These are phyloP conservation scores for Talaromyces islandicus DNA, from an alignment of 2,329 filamentous ascomycete species.

Conservation along the genomic window DNA sequence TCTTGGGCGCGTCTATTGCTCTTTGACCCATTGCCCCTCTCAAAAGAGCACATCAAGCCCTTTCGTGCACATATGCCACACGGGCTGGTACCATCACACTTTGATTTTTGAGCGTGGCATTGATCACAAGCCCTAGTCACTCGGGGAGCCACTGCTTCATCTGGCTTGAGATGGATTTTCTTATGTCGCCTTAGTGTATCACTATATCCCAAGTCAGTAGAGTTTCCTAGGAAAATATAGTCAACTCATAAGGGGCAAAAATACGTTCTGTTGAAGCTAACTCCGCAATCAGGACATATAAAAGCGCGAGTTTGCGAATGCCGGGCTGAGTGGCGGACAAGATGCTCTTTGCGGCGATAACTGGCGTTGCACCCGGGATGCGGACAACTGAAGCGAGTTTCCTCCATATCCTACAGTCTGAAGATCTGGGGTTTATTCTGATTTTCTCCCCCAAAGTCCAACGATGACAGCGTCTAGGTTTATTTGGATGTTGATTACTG, in stretches of 20 bases:
- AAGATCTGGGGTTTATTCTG: background rate
- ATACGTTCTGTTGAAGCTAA: slow-evolving; percentile 7
- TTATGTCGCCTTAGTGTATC: slow-evolving; percentile 10
- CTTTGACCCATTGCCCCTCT: background rate
- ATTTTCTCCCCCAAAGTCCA: background rate
- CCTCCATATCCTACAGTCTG: background rate
- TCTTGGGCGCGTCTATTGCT: background rate
- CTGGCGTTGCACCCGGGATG: slow-evolving; percentile 16
- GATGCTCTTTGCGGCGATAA: slow-evolving; percentile 20
- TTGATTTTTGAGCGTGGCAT: slow-evolving; percentile 10
- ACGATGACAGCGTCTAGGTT: background rate
- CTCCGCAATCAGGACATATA: slow-evolving; percentile 6
- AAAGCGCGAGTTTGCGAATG: slow-evolving; percentile 1
- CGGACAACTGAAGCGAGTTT: slow-evolving; percentile 12
- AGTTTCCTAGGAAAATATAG: background rate
- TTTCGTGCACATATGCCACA: slow-evolving; percentile 9
- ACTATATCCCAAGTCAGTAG: background rate
- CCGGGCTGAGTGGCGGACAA: slow-evolving; percentile 15
- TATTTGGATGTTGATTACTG: background rate
- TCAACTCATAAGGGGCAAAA: background rate
- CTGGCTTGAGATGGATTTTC: slow-evolving; percentile 3
- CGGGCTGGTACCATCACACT: slow-evolving; percentile 11
- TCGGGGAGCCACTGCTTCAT: background rate
- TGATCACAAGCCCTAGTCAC: slow-evolving; percentile 10
- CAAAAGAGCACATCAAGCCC: slow-evolving; percentile 11